Evolutionary conservation across 306 rosid genomes (phyloP), one percentile per base, ranked within the genome.

Genomic region (Vigna unguiculata): DNA sequence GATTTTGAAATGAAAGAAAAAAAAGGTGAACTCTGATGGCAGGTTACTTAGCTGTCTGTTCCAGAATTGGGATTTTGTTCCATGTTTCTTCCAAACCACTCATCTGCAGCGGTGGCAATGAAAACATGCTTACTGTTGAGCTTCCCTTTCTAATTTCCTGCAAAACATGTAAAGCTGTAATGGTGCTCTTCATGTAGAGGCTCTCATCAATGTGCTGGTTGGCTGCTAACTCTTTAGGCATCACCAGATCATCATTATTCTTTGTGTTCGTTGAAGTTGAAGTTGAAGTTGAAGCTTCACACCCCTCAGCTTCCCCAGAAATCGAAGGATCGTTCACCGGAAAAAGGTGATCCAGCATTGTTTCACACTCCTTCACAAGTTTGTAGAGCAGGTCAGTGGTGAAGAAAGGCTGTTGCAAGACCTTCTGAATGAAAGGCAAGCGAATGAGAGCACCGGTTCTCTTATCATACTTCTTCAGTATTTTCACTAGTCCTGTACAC

Each of bases 371-470:
- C 84, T 93, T 91, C 70, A 93, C 91, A 38, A 93, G 96, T 88
- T 93, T 93, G 86, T 85, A 88, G 72, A 93, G 90, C 84, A 91
- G 77, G 81, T 93, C 98, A 8, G 91, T 91, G 69, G 96, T 91
- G 72, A 90, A 91, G 92, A 93, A 93, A 62, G 98, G 97, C 81
- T 93, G 91, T 36, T 86, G 96, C 83, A 93, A 65, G 43, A 93
- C 98, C 88, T 86, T 93, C 78, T 90, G 96, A 70, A 93, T 93
- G 82, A 91, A 93, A 62, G 97, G 96, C 85, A 93, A 75, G 46
- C 98, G 98, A 75, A 90, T 91, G 40, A 93, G 93, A 30, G 97
- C 97, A n/a, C 98, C 98, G 1, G 98, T 93, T 84, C 98, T 83
- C 83, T 93, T 91, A 82, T 93, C 98, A 76, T 93, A 91, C 86